Base-by-base conservation (phyloP, 768 basidiomycete genomes). In the Mycena olivaceomarginata region DNA sequence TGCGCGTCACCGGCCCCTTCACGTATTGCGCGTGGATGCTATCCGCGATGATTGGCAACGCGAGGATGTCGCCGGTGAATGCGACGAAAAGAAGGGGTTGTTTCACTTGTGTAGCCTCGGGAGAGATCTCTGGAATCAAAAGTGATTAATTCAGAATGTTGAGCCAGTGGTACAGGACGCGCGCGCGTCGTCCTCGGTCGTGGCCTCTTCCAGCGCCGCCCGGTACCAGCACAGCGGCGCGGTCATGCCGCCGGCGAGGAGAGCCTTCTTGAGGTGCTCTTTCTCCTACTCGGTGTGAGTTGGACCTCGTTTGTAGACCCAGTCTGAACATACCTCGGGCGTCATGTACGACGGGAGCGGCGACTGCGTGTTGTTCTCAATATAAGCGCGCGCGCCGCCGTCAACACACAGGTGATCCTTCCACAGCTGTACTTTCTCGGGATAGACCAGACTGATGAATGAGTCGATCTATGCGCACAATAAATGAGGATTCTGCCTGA, bases 161-260 rank as follows among this genome's bases (percentile, higher is more conserved):
- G 48, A 51, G 18, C 48, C 48, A 51, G 20, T 51, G 48, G 48
- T 22, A 60, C 31, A 31, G 31, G 25, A 60, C 15, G 37, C 37
- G 41, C 60, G 31, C 5, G 37, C 60, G 37, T 62, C 60, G 37
- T 62, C 60, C 37, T 40, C 60, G 1, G 5, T 31, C 5, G 6
- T 81, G 37, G 84, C 69, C 4, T 80, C 83, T 3, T 57, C 73
- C 22, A 82, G 82, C 77, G 84, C 39, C 11, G 79, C 75, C 67
- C 82, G 85, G 79, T 87, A 88, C 84, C 85, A 89, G 63, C 80
- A 80, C 6, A 85, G 70, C 20, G 87, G 85, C 0, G 75, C 86
- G 5, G 69, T 68, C 39, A 88, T 66, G 1, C 87, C 87, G 8
- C 80, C 80, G 37, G 79, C 80, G 25, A 79, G 63, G 40, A 87